Evolutionary conservation across 441 rosid genomes (phyloP), one percentile per base, ranked within the genome.

Genomic region (Eugenia klotzschiana): DNA sequence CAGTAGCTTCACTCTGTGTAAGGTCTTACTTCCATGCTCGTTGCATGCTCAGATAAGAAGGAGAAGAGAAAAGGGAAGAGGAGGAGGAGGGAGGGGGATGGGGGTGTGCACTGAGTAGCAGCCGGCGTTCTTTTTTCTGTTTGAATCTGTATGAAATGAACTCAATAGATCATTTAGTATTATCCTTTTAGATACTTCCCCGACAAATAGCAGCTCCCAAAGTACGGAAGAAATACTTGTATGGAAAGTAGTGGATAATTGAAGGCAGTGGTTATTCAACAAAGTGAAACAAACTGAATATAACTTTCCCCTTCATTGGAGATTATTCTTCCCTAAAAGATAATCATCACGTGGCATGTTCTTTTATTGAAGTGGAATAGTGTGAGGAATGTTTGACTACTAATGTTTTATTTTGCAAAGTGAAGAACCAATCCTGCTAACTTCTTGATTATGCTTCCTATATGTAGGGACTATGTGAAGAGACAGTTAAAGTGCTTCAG

Each of bases 401-500:
- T 20, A 20, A 20, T 37, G 11, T 64, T 69, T 33, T 9, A 64
- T 20, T 33, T 69, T 8, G 46, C 77, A 69, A 37, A 46, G 33
- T 33, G 55, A 46, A 37, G 50, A 27, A 50, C 29, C 81, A 16
- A 12, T 52, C 51, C 46, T 80, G 49, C 83, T 73, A 56, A 57
- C 33, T 51, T 83, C 60, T 37, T 55, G 58, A 52, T 69, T 15
- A 20, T 43, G 43, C 80, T 46, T 25, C 53, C 51, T 51, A 22
- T 72, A 57, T 83, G 60, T 89, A 92, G 94, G 94, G 94, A 73
- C 83, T 87, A 23, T 91, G 86, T 84, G 92, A 90, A 73, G 94
- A 93, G 88, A 92, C 93, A 6, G 88, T 92, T 55, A 91, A 91
- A 83, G 94, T 92, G 86, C 93, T 93, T 80, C 88, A 88, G 91